phyloP scores from a whole-genome alignment of 179 eudicot species.

The Carnegiea gigantea region DNA sequence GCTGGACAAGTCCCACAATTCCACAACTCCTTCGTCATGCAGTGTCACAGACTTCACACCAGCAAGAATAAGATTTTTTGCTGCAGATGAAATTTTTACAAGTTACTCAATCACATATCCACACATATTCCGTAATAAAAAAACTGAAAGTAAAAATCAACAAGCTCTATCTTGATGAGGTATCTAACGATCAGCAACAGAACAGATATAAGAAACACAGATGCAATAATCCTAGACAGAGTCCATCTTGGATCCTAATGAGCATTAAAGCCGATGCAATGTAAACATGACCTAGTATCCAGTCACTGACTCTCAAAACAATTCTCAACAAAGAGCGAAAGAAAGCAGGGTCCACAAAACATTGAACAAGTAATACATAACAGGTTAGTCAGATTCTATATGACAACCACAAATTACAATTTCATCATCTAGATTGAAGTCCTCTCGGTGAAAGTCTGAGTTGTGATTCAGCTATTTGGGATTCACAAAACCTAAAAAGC shows the following conservation, averaged over 20 bases:
- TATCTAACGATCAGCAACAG: background rate
- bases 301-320: background rate
- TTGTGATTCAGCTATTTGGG: background rate
- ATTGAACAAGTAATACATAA: background rate
- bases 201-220: background rate
- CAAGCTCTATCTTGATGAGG: background rate
- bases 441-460: background rate
- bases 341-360: background rate
- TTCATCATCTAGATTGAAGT: background rate
- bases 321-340: background rate
- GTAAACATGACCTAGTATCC: background rate
- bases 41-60: constrained; percentile 81
- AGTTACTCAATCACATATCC: background rate
- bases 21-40: constrained; percentile 72
- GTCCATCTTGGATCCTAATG: background rate
- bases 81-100: constrained; percentile 38
- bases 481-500: background rate
- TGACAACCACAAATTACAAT: background rate
- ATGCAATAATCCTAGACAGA: background rate
- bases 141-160: background rate
- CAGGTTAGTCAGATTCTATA: background rate
- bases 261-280: background rate
- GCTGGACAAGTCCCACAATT: constrained; percentile 75
- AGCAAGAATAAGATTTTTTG: constrained; percentile 77
- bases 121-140: background rate